These are phyloP conservation scores for Priceomyces haplophilus DNA, from an alignment of 805 yeast species.

Conservation along the genomic window DNA sequence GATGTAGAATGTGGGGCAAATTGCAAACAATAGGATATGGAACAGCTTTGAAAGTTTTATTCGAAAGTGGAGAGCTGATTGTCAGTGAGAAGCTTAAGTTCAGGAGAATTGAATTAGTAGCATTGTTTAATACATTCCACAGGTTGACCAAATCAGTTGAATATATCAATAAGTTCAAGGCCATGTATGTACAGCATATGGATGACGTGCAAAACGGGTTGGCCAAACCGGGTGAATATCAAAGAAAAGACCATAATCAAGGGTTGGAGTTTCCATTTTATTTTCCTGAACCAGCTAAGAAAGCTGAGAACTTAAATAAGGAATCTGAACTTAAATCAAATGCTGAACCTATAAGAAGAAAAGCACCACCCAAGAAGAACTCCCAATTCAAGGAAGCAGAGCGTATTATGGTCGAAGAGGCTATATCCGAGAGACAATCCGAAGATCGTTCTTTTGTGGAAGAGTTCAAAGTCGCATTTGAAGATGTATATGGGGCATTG, in stretches of 20 bases:
- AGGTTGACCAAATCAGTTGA: conserved; percentile 81
- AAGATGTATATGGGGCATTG: conserved; percentile 56
- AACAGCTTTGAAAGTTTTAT: conserved; percentile 85
- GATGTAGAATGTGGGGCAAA: conserved; percentile 98
- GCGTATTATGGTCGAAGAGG: background rate
- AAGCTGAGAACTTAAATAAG: background rate
- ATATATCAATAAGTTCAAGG: conserved; percentile 70
- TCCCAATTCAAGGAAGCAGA: background rate
- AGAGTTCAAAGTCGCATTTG: conserved; percentile 50
- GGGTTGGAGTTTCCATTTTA: conserved; percentile 37
- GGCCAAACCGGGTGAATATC: conserved; percentile 41
- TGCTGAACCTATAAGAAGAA: conserved; percentile 1
- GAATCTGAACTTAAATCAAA: background rate
- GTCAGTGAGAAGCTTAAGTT: conserved; percentile 55
- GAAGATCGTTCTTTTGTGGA: conserved; percentile 21
- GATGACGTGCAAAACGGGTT: conserved; percentile 39
- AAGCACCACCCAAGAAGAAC: conserved; percentile 2
- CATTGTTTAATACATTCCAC: conserved; percentile 88
- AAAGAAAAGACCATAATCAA: conserved; percentile 21
- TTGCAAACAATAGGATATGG: conserved; percentile 97
- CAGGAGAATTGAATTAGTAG: conserved; percentile 81
- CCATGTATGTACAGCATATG: conserved; percentile 44
- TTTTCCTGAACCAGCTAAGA: background rate
- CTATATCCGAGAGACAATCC: background rate
- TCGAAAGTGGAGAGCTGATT: conserved; percentile 63